These are phyloP conservation scores for Collybiopsis luxurians DNA, from an alignment of 768 basidiomycete species.

Conservation along the genomic window DNA sequence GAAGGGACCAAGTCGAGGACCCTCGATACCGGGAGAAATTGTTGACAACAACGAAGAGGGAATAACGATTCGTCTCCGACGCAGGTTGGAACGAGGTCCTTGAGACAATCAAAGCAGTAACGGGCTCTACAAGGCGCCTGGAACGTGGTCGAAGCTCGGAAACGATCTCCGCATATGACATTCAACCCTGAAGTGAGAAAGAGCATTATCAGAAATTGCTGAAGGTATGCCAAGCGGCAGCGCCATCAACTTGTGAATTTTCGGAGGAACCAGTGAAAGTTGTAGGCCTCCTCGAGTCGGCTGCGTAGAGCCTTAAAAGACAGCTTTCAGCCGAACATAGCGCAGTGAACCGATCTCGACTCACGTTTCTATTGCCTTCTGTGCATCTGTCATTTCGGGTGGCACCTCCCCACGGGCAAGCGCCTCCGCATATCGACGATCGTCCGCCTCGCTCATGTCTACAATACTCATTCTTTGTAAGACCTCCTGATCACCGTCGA, in stretches of 20 bases:
- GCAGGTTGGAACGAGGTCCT: constrained; percentile 36
- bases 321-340: too few species aligned
- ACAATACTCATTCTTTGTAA: constrained; percentile 27
- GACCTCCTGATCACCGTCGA: constrained; percentile 30
- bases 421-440: constrained; percentile 39
- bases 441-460: constrained; percentile 38
- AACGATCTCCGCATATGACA: constrained; percentile 41
- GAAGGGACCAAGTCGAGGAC: constrained; percentile 27
- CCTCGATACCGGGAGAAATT: constrained; percentile 25
- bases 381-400: constrained; percentile 10
- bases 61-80: constrained; percentile 49
- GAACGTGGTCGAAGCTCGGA: constrained; percentile 23
- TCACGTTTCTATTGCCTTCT: constrained; percentile 5
- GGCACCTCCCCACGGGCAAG: constrained; percentile 24
- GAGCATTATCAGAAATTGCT: neutral
- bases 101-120: constrained; percentile 46
- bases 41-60: constrained; percentile 50
- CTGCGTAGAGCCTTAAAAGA: too few species aligned
- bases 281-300: too few species aligned
- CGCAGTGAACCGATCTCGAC: too few species aligned
- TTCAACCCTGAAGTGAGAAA: constrained; percentile 18
- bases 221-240: too few species aligned
- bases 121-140: constrained; percentile 41
- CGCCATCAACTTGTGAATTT: too few species aligned
- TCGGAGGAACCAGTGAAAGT: too few species aligned